These are phyloP conservation scores for Candida namnaoensis DNA, from an alignment of 805 yeast species.

Conservation along the genomic window DNA sequence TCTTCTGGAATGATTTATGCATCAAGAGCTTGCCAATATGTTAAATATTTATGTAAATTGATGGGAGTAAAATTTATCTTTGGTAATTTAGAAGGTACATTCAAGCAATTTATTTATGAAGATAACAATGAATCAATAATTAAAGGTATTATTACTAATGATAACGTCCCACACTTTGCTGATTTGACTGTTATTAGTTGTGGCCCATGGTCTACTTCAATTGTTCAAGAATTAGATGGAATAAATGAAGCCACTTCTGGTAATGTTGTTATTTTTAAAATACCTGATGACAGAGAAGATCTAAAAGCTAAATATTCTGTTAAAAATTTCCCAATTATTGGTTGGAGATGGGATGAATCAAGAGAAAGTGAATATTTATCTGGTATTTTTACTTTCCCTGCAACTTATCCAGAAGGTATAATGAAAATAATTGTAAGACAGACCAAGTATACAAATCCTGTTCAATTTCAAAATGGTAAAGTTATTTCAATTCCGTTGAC, in stretches of 20 bases:
- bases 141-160: slow-evolving; percentile 16
- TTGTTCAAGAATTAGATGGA: slow-evolving; percentile 20
- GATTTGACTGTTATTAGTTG: slow-evolving; percentile 10
- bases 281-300: slow-evolving; percentile 26
- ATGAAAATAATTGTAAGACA: slow-evolving; percentile 28
- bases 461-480: slow-evolving; percentile 1
- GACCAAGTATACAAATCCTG: slow-evolving; percentile 25
- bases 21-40: slow-evolving; percentile 22
- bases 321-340: slow-evolving; percentile 23
- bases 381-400: slow-evolving; percentile 27
- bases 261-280: slow-evolving; percentile 23
- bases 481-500: neutral
- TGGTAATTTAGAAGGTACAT: slow-evolving; percentile 20
- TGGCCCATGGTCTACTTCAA: slow-evolving; percentile 17
- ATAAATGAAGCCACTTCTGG: slow-evolving; percentile 28
- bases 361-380: slow-evolving; percentile 20
- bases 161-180: slow-evolving; percentile 15
- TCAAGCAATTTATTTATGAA: slow-evolving; percentile 14
- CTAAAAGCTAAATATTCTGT: slow-evolving; percentile 23
- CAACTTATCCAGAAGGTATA: slow-evolving; percentile 18
- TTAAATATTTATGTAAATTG: slow-evolving; percentile 15
- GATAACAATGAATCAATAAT: slow-evolving; percentile 3
- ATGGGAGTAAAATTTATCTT: slow-evolving; percentile 26
- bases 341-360: slow-evolving; percentile 24
- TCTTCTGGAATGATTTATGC: slow-evolving; percentile 26